Evolutionary conservation across 148 eudicot genomes (phyloP).

Genomic region (Chenopodium berlandieri): DNA sequence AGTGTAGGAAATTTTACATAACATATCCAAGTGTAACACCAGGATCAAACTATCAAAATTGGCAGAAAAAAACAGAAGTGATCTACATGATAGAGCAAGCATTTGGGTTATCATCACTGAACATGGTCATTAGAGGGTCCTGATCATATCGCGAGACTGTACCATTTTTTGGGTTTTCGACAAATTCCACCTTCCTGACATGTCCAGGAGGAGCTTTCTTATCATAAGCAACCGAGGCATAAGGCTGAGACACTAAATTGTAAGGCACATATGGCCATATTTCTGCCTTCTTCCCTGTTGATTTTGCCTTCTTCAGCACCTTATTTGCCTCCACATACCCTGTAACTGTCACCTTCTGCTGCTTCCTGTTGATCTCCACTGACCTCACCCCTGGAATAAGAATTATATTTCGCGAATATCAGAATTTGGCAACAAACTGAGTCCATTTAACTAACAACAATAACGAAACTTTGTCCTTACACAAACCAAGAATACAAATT

Average conservation of each 20-base stretch:
- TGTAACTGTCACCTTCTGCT: conserved; percentile 70
- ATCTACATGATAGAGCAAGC: conserved; percentile 69
- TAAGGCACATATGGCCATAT: conserved; percentile 96
- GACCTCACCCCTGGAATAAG: conserved; percentile 61
- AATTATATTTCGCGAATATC: not conserved
- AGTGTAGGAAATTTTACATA: conserved; percentile 9
- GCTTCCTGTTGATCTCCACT: conserved; percentile 80
- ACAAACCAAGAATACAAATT: not conserved
- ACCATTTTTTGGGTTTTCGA: conserved; percentile 12
- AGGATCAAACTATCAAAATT: not conserved
- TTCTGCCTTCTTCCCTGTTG: conserved; percentile 85
- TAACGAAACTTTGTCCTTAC: not conserved
- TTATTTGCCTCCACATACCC: conserved; percentile 72
- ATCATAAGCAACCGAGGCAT: conserved; percentile 56
- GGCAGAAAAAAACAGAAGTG: not conserved
- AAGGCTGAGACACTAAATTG: conserved; percentile 77
- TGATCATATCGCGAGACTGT: conserved; percentile 40
- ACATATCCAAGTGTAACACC: conserved; percentile 3
- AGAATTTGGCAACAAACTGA: not conserved
- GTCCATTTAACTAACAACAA: not conserved
- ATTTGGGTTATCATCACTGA: conserved; percentile 84
- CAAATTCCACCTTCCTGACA: conserved; percentile 61
- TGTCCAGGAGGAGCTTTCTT: conserved; percentile 87
- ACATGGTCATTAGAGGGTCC: conserved; percentile 61
- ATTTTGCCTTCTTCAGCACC: conserved; percentile 64